These are phyloP conservation scores for Pleurotus sapidus DNA, from an alignment of 768 basidiomycete species.

Conservation along the genomic window DNA sequence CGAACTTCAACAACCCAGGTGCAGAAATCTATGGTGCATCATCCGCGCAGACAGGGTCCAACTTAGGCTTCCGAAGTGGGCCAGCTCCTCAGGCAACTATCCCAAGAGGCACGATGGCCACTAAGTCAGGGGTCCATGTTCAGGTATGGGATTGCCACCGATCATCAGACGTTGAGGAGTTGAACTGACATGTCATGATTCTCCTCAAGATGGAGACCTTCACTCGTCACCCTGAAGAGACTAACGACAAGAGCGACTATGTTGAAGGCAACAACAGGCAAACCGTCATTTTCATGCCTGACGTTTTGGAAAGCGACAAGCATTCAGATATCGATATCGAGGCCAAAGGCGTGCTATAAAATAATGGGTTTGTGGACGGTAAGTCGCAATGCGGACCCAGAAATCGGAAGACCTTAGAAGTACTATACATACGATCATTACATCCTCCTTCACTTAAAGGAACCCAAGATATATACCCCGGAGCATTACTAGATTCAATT, in stretches of 20 bases:
- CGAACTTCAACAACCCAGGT: slow-evolving; percentile 23
- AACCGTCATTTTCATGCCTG: slow-evolving; percentile 6
- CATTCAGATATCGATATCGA: slow-evolving; percentile 4
- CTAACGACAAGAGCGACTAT: not conserved
- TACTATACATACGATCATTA: not conserved
- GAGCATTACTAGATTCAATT: too few species aligned
- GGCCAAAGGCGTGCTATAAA: slow-evolving; percentile 1
- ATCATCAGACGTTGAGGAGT: not conserved
- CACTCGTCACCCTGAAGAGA: slow-evolving; percentile 11
- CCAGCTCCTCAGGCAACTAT: not conserved
- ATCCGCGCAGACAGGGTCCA: not conserved
- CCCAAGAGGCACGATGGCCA: not conserved
- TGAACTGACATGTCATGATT: slow-evolving; percentile 2
- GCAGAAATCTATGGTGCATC: slow-evolving; percentile 3
- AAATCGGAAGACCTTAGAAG: not conserved
- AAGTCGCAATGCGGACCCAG: not conserved
- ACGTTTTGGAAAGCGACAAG: slow-evolving; percentile 1
- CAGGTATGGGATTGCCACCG: not conserved
- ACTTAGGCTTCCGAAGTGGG: not conserved
- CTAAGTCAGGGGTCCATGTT: slow-evolving; percentile 8
- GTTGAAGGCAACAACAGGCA: not conserved
- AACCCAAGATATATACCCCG: too few species aligned
- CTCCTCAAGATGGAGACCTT: slow-evolving; percentile 4
- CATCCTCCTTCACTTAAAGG: too few species aligned
- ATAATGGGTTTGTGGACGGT: too few species aligned